Base-by-base conservation (phyloP, 2,329 filamentous ascomycete genomes). In the Polytolypa hystricis region DNA sequence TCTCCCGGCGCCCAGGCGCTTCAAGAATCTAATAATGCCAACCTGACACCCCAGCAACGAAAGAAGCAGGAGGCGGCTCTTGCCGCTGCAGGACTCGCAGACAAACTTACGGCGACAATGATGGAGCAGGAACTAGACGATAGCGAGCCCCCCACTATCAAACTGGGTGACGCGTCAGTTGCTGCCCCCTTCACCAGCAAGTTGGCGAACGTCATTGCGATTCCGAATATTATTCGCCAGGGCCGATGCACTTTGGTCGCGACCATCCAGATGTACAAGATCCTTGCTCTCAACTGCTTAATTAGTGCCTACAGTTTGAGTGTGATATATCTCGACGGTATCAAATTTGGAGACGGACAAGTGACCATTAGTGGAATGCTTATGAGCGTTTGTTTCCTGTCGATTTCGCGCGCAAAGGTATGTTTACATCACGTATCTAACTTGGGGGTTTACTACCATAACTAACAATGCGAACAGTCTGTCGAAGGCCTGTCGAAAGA, bases 191-290 rank as follows among this genome's bases (percentile, higher is more conserved):
- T 98, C 61, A 98, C 91, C 0, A 94, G 85, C 58, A 98, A 98
- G 66, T 74, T 98, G 29, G 84, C 87, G 49, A 95, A 98, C 53
- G 91, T 98, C 41, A 77, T 98, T 51, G 91, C 91, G 25, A 86
- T 98, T 40, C 89, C 91, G 35, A 98, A 98, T 66, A 98, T 98
- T 52, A 91, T 98, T 53, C 84, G 91, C 40, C 91, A 98, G 66
- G 91, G 91, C 40, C 83, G 91, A 44, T 98, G 91, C 68, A 98
- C 91, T 5, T 77, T 98, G 14, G 91, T 98, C 37, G 91, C 91
- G 20, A 98, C 91, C 0, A 96, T 98, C 47, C 91, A 98, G 69
- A 98, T 98, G 89, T 98, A 98, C 77, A 98, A 95, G 73, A 98
- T 98, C 51, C 75, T 98, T 35, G 91, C 91, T 5, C 69, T 98